phyloP scores from a whole-genome alignment of 2,329 filamentous ascomycete genomes.

The Decorospora gaudefroyi region DNA sequence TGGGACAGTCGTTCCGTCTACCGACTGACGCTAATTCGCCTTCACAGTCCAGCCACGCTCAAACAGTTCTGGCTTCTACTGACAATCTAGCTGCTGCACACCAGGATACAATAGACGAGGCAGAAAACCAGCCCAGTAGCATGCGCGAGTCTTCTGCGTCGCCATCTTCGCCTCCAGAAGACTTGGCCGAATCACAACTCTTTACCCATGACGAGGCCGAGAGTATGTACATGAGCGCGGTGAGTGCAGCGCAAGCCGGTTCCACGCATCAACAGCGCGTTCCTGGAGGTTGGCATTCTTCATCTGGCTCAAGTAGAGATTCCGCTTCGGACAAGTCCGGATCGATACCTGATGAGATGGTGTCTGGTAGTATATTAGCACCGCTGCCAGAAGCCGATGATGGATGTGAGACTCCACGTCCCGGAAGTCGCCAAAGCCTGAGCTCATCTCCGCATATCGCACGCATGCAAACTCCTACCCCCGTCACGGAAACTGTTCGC shows the following conservation, averaged over 20 bases:
- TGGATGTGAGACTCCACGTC: slow-evolving; percentile 49
- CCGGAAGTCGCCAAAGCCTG: slow-evolving; percentile 38
- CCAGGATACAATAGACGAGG: slow-evolving; percentile 18
- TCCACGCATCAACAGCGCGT: slow-evolving; percentile 33
- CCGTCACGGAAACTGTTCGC: neutral
- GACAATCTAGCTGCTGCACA: slow-evolving; percentile 21
- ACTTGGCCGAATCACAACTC: slow-evolving; percentile 61
- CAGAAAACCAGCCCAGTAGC: slow-evolving; percentile 5
- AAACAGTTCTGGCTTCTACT: slow-evolving; percentile 9
- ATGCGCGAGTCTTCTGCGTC: slow-evolving; percentile 10
- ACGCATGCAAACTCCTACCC: slow-evolving; percentile 7
- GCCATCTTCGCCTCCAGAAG: slow-evolving; percentile 20
- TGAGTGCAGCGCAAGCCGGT: slow-evolving; percentile 51
- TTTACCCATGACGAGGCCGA: slow-evolving; percentile 81
- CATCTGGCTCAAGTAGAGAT: slow-evolving; percentile 40
- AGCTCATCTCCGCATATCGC: slow-evolving; percentile 18
- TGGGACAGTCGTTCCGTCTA: slow-evolving; percentile 26
- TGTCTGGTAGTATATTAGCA: slow-evolving; percentile 39
- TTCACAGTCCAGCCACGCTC: slow-evolving; percentile 14
- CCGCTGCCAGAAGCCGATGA: slow-evolving; percentile 40
- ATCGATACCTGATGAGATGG: slow-evolving; percentile 38
- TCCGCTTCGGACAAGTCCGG: slow-evolving; percentile 35
- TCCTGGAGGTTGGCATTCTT: slow-evolving; percentile 52
- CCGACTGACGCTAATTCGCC: slow-evolving; percentile 11
- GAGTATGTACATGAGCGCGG: slow-evolving; percentile 82